Conservation (phyloP, 345 rosid species). For the Iberis pinnata region DNA sequence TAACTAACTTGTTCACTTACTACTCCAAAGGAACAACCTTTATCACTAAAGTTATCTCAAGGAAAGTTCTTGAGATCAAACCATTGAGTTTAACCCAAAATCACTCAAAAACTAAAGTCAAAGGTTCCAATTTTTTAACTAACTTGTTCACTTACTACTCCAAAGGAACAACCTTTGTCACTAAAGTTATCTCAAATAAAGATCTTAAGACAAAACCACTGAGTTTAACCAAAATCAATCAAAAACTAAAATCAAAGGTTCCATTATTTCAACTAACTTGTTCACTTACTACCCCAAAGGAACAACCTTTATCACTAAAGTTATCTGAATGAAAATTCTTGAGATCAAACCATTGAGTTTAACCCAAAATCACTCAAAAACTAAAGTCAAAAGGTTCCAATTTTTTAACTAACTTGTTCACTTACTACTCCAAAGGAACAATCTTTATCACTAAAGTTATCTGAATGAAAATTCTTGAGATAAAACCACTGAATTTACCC, state of each 20-base stretch:
- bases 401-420: background rate
- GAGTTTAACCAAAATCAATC: background rate
- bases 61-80: too few relatives aligned
- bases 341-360: too few relatives aligned
- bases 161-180: conserved; percentile 22
- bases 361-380: background rate
- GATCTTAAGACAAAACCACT: too few relatives aligned
- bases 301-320: conserved; percentile 24
- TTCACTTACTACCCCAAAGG: conserved; percentile 10
- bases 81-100: background rate
- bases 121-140: background rate
- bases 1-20: background rate
- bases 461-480: too few relatives aligned
- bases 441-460: conserved; percentile 21
- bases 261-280: background rate
- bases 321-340: too few relatives aligned
- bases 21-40: conserved; percentile 21
- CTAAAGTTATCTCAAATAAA: too few relatives aligned
- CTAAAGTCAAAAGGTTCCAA: background rate
- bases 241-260: background rate
- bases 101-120: background rate
- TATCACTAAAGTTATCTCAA: conserved; percentile 22
- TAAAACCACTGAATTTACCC: background rate
- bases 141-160: background rate
- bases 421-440: conserved; percentile 17